Evolutionary conservation across 768 basidiomycete species (phyloP), one percentile per base, ranked within the genome.

Genomic region (Agaricus bisporus): DNA sequence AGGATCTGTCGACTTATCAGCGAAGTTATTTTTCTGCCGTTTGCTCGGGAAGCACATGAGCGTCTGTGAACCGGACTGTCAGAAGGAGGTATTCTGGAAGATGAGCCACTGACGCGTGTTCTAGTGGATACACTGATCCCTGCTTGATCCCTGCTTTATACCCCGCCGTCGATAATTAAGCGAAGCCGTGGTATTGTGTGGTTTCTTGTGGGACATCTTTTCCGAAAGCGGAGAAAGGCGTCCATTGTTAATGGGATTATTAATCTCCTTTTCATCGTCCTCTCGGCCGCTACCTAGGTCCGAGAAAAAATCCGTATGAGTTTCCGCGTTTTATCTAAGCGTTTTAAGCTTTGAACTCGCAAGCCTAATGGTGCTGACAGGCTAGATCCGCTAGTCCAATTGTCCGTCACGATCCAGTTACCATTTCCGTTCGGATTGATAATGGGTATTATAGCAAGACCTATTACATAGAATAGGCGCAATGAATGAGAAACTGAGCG

Each of bases 21-120:
- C 59, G 58, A 69, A 66, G 57, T 69, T 66, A 51, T 62, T 58
- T 41, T 63, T 64, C 58, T 68, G 68, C 26, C 61, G 60, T 57
- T 66, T 69, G 59, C 57, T 65, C 49, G 64, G 60, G 60, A 69
- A 69, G 57, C 69, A 70, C 69, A 70, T 70, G 59, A 54, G 50
- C 42, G 36, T 41, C 41, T 35, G 37, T 36, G 20, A 36, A 29
- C 38, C 36, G 36, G 29, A 37, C 35, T 56, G 37, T 45, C 51
- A 45, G 44, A 46, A 53, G 32, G 45, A 22, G 22, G 4, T 22
- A 22, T 22, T 22, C 11, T 36, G 39, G 46, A 48, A 41, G 28
- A 32, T n/a, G 29, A 37, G 37, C 36, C 9, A 32, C 44, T 37
- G 37, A 7, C 25, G 29, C 12, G 32, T 42, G 45, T 11, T 11